Evolutionary conservation across 805 yeast genomes (phyloP).

Genomic region (Starmera dryadoides): DNA sequence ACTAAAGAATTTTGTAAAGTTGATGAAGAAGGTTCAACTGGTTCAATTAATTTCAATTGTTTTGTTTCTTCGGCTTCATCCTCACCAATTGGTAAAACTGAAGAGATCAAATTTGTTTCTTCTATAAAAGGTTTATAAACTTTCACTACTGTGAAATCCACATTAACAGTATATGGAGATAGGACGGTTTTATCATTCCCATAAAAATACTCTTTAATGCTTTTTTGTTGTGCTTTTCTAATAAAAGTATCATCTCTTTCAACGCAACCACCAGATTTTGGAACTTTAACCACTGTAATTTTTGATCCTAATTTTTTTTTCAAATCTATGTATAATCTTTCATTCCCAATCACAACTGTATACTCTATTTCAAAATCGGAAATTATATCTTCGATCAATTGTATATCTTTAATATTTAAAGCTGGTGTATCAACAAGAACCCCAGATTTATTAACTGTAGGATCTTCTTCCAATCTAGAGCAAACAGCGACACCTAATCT

Average conservation of each 20-base stretch:
- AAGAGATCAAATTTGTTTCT: constrained; percentile 9
- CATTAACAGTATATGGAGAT: constrained; percentile 82
- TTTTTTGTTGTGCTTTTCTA: constrained; percentile 65
- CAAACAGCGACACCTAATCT: constrained; percentile 28
- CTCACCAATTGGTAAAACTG: constrained; percentile 21
- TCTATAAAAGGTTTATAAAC: constrained; percentile 47
- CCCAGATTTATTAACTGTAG: constrained; percentile 40
- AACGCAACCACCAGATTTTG: constrained; percentile 70
- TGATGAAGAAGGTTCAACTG: constrained; percentile 39
- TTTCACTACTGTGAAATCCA: constrained; percentile 51
- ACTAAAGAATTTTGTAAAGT: constrained; percentile 70
- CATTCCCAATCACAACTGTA: constrained; percentile 70
- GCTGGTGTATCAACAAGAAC: constrained; percentile 72
- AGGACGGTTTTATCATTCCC: constrained; percentile 62
- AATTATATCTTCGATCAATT: constrained; percentile 48
- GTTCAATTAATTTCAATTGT: constrained; percentile 17
- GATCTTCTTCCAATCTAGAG: constrained; percentile 44
- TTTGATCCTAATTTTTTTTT: constrained; percentile 38
- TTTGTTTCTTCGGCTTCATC: constrained; percentile 18
- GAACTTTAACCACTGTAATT: constrained; percentile 44
- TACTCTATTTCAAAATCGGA: constrained; percentile 51
- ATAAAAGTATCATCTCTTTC: constrained; percentile 63
- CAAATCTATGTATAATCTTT: constrained; percentile 58
- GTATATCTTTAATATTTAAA: constrained; percentile 40
- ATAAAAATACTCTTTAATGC: constrained; percentile 84